phyloP scores from a whole-genome alignment of 2,329 filamentous ascomycete genomes.

The Diaporthe sp. region DNA sequence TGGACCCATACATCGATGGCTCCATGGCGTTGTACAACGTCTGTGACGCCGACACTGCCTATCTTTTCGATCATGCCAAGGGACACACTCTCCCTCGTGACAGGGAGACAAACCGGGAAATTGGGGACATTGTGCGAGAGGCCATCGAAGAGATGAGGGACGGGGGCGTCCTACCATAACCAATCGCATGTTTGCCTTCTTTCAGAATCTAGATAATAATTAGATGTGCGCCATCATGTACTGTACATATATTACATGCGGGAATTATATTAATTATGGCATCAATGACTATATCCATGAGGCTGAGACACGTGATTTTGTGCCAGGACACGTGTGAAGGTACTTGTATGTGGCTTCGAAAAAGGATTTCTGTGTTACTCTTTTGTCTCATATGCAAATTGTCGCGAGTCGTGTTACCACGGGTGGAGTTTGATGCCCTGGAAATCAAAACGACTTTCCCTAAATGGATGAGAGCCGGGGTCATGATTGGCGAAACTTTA shows the following conservation, averaged over 20 bases:
- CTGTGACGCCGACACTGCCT: slow-evolving; percentile 57
- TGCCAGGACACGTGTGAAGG: background rate
- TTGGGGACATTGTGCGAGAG: slow-evolving; percentile 44
- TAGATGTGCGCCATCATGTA: slow-evolving; percentile 1
- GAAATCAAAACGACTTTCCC: background rate
- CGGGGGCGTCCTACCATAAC: slow-evolving; percentile 6
- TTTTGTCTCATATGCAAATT: background rate
- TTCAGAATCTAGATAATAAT: background rate
- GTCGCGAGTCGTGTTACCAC: slow-evolving; percentile 1
- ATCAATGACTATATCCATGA: background rate
- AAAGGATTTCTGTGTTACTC: background rate
- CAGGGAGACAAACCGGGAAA: slow-evolving; percentile 51
- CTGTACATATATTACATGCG: slow-evolving; percentile 1
- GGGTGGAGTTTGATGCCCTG: background rate
- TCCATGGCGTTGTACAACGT: slow-evolving; percentile 49
- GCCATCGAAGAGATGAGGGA: slow-evolving; percentile 45
- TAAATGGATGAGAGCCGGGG: background rate
- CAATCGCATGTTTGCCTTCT: background rate
- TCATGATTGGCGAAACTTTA: slow-evolving; percentile 15
- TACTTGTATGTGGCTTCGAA: background rate
- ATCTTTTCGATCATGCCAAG: slow-evolving; percentile 59
- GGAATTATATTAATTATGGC: slow-evolving; percentile 14
- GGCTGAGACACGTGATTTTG: background rate
- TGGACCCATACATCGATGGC: slow-evolving; percentile 49
- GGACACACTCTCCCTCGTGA: slow-evolving; percentile 57